Base-by-base conservation (phyloP, 2,329 filamentous ascomycete genomes). In the Incumbomyces delicatus region DNA sequence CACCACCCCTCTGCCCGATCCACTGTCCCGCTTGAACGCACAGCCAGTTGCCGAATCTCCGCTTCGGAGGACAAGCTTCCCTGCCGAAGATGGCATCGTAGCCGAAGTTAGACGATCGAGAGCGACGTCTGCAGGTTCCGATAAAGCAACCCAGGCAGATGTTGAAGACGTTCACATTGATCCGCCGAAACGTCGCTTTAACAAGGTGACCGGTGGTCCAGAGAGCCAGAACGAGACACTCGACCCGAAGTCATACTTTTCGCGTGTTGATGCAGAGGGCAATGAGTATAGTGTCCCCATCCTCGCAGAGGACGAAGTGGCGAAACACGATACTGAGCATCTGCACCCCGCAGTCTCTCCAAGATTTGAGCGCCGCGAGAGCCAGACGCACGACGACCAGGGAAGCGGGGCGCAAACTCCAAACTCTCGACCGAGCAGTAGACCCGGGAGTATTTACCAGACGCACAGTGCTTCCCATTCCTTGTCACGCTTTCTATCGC, bases 271-370 rank as follows among this genome's bases (percentile, higher is more conserved):
- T 31, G 63, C 66, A 32, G 65, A 70, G 47, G 76, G 77, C 14
- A 78, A 83, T 29, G 75, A 76, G 14, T 82, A 85, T 59, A 76
- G 77, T 32, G 80, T 81, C 22, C 89, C 90, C 0, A 95, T 98
- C 53, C 71, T 98, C 42, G 92, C 92, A 6, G 76, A 85, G 1
- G 92, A 96, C 60, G 88, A 96, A 66, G 75, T 94, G 27, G 75
- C 80, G 49, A 90, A 89, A 63, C 77, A 80, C 1, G 75, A 76
- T 30, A 74, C 75, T 12, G 83, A 82, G 47, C 80, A 78, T 55
- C 73, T 87, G 59, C 80, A 85, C 44, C 87, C 92, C 17, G 92
- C 89, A 12, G 77, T 96, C 27, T 84, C 83, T n/a, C 87, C 86
- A 11, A 73, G 77, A 33, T 71, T 80, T 41, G 80, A 85, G 53